Percentiles rank a stretch among this genome's conserved stretches.
phyloP scores from a whole-genome alignment of 257 asterid genomes.

The Solanum pimpinellifolium region DNA sequence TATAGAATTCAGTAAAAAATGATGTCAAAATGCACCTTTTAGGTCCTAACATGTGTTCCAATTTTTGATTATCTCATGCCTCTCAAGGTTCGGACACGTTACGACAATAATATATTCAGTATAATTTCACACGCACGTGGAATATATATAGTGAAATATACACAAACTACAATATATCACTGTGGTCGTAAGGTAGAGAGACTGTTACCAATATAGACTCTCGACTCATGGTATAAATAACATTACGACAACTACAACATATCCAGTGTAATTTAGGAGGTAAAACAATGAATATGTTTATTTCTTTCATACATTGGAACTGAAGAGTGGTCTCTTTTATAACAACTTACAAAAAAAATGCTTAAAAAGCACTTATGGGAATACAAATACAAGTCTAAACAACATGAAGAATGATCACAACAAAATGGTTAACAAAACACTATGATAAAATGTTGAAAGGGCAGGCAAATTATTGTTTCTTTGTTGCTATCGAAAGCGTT shows the following conservation, averaged over 20 bases:
- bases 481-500: neutral
- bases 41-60: neutral
- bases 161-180: neutral
- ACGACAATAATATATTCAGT: too few relatives aligned
- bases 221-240: neutral
- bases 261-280: neutral
- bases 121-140: rapidly evolving
- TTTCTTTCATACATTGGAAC: neutral
- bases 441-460: neutral
- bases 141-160: neutral
- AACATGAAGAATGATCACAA: conserved; percentile 15
- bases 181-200: neutral
- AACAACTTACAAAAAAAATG: conserved; percentile 2
- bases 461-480: neutral
- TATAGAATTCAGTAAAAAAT: neutral
- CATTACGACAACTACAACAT: neutral
- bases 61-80: neutral
- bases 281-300: neutral
- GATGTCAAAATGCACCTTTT: neutral
- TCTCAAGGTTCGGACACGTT: neutral
- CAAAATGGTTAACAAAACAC: neutral
- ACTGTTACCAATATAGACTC: rapidly evolving
- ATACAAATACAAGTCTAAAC: conserved; percentile 14
- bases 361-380: conserved; percentile 17
- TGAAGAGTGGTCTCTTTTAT: conserved; percentile 4